Conservation (phyloP, 2,329 filamentous ascomycete species). For the Sporothrix variecibatus region DNA sequence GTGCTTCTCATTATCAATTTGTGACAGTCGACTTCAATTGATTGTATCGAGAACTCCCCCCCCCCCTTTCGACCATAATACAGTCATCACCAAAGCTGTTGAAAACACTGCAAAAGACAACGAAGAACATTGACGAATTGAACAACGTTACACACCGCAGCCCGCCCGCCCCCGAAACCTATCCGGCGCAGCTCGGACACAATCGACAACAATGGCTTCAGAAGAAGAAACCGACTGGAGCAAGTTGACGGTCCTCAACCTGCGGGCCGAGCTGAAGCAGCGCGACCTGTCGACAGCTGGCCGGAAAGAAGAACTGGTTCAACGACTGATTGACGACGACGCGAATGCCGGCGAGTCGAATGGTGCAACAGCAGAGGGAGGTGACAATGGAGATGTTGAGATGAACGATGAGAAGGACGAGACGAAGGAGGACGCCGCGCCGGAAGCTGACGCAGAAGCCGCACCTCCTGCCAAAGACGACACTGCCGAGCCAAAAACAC, state of each 20-base stretch:
- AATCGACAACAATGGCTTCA: constrained; percentile 32
- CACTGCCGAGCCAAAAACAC: not conserved
- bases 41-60: not conserved
- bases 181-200: not conserved
- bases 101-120: not conserved
- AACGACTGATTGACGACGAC: constrained; percentile 53
- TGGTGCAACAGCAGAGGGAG: not conserved
- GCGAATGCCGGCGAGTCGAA: not conserved
- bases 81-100: not conserved
- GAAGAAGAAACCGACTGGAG: constrained; percentile 56
- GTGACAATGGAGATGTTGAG: not conserved
- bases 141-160: constrained; percentile 2
- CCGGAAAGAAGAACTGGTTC: constrained; percentile 70
- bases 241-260: constrained; percentile 70
- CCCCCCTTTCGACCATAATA: not conserved
- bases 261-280: constrained; percentile 73
- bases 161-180: not conserved
- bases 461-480: not conserved
- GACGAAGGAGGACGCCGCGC: constrained; percentile 6
- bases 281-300: constrained; percentile 70
- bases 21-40: not conserved
- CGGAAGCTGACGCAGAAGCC: not conserved
- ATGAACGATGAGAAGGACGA: constrained; percentile 2
- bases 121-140: not conserved
- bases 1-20: not conserved